These are phyloP conservation scores for Suhomyces guaymorum DNA, from an alignment of 1,139 yeast species.

Conservation along the genomic window DNA sequence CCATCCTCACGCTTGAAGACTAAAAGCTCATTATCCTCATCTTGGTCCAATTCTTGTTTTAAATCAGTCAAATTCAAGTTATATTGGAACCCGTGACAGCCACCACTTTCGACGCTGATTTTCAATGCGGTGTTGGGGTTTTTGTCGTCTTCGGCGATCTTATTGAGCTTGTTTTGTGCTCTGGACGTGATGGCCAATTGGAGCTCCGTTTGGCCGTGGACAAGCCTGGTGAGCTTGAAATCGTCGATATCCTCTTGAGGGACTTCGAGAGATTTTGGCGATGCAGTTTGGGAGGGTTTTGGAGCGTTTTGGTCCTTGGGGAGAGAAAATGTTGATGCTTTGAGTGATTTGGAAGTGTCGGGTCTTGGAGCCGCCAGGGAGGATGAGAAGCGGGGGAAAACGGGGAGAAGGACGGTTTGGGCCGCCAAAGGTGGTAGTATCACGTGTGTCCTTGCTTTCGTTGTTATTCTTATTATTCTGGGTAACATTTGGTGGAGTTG, in stretches of 20 bases:
- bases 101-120: constrained; percentile 92
- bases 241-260: constrained; percentile 31
- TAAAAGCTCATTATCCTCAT: constrained; percentile 44
- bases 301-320: constrained; percentile 6
- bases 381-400: not conserved
- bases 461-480: too few species aligned
- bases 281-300: too few species aligned
- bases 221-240: constrained; percentile 31
- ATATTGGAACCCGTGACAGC: constrained; percentile 98
- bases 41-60: constrained; percentile 40
- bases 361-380: constrained; percentile 9
- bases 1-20: constrained; percentile 65
- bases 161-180: constrained; percentile 53
- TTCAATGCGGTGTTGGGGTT: constrained; percentile 65
- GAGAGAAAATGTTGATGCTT: constrained; percentile 28
- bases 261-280: too few species aligned
- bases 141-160: constrained; percentile 56
- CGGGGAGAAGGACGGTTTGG: not conserved
- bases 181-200: constrained; percentile 42
- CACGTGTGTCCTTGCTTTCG: too few species aligned
- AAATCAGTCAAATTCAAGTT: constrained; percentile 62
- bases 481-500: too few species aligned
- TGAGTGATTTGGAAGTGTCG: constrained; percentile 22
- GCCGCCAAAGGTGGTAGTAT: too few species aligned
- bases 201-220: constrained; percentile 39